Conservation (phyloP, 192 early-diverging fungal genomes). For the Rhizoclosmatium sp. region DNA sequence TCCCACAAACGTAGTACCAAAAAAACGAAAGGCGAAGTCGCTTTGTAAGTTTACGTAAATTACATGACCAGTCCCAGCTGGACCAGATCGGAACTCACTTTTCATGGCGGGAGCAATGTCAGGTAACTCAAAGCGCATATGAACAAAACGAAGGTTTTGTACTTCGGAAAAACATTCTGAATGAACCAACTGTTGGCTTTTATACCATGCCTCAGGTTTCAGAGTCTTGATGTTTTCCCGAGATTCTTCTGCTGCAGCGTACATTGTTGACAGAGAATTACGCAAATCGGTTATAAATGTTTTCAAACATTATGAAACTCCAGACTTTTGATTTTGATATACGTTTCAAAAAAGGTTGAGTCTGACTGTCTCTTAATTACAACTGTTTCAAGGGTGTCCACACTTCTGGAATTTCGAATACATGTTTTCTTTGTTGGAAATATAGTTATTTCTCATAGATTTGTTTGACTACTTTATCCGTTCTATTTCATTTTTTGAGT, state of each 20-base stretch:
- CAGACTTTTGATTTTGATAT: too few relatives aligned
- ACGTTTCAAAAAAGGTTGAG: too few relatives aligned
- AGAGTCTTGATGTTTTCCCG: background rate
- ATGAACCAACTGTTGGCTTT: background rate
- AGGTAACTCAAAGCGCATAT: conserved; percentile 6
- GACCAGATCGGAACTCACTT: background rate
- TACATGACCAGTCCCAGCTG: background rate
- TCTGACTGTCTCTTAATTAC: too few relatives aligned
- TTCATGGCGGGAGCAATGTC: background rate
- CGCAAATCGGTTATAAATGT: too few relatives aligned
- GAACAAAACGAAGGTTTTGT: background rate
- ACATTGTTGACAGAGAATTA: conserved; percentile 9
- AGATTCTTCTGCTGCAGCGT: background rate
- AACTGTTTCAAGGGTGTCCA: too few relatives aligned
- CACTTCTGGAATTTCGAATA: too few relatives aligned
- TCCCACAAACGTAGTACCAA: conserved; percentile 3
- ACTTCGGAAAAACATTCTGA: background rate
- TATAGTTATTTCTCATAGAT: too few relatives aligned
- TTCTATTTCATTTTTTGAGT: too few relatives aligned
- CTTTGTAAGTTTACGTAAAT: conserved; percentile 10
- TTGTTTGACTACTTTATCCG: too few relatives aligned
- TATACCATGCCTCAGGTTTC: background rate
- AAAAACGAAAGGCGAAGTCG: background rate
- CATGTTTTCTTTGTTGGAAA: too few relatives aligned
- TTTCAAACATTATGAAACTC: too few relatives aligned